phyloP scores from a whole-genome alignment of 345 rosid genomes.

The Lagerstroemia speciosa region DNA sequence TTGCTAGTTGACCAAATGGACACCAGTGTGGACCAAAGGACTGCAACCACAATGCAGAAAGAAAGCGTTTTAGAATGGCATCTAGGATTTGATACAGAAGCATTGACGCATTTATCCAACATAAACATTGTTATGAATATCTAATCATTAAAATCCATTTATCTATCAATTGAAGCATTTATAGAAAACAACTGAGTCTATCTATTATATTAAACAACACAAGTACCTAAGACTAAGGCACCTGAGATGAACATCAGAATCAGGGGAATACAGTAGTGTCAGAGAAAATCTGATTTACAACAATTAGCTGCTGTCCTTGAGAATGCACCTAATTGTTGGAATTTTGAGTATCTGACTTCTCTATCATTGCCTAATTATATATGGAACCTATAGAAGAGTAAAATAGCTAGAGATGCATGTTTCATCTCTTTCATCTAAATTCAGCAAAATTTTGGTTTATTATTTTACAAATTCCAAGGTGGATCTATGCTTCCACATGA shows the following conservation, averaged over 20 bases:
- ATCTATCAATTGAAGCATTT: neutral
- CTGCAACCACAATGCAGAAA: slow-evolving; percentile 30
- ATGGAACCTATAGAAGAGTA: neutral
- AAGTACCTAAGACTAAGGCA: neutral
- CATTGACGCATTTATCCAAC: neutral
- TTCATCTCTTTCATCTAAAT: neutral
- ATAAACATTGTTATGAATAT: neutral
- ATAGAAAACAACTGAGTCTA: neutral
- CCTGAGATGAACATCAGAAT: neutral
- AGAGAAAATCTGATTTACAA: neutral
- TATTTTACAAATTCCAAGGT: neutral
- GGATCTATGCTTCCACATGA: neutral
- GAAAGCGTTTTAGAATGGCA: neutral
- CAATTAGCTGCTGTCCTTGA: neutral
- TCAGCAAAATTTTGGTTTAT: neutral
- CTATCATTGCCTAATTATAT: neutral
- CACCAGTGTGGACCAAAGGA: slow-evolving; percentile 95
- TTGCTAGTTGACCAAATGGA: slow-evolving; percentile 75
- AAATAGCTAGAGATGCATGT: neutral
- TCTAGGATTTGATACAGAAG: neutral
- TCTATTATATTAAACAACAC: neutral
- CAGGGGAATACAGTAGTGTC: neutral
- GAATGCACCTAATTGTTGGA: neutral
- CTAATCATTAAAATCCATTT: neutral
- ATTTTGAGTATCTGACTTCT: neutral